Conservation (phyloP, 2,329 filamentous ascomycete species). For the Sporothrix brunneoviolacea region DNA sequence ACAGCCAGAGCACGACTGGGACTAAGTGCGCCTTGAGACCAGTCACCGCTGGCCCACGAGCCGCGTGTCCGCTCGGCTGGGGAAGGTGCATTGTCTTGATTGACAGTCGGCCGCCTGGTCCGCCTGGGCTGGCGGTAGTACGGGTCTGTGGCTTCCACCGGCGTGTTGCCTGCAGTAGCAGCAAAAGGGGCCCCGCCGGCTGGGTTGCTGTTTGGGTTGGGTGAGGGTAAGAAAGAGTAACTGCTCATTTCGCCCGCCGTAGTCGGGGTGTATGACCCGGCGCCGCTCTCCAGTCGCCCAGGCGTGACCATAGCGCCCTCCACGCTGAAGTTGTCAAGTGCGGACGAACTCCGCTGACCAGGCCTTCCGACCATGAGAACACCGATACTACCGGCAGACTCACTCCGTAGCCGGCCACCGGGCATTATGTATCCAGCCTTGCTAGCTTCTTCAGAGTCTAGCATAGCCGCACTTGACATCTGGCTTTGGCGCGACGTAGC, state of each 20-base stretch:
- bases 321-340: conserved; percentile 43
- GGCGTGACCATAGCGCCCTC: conserved; percentile 38
- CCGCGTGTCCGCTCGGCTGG: conserved; percentile 29
- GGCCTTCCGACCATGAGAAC: conserved; percentile 36
- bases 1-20: conserved; percentile 24
- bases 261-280: conserved; percentile 63
- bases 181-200: neutral
- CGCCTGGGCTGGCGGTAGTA: conserved; percentile 83
- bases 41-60: conserved; percentile 33
- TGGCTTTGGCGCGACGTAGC: conserved; percentile 70
- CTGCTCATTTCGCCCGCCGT: conserved; percentile 62
- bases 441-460: conserved; percentile 60
- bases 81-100: conserved; percentile 46
- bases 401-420: conserved; percentile 50
- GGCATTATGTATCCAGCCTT: conserved; percentile 53
- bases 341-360: conserved; percentile 48
- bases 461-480: conserved; percentile 74
- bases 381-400: conserved; percentile 54
- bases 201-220: conserved; percentile 29
- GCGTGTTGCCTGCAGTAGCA: conserved; percentile 20
- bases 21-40: conserved; percentile 20
- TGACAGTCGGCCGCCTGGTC: conserved; percentile 33
- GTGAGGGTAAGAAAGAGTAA: conserved; percentile 63
- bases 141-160: conserved; percentile 58
- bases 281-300: conserved; percentile 46